Percentiles rank a stretch among this genome's conserved stretches.
These are phyloP conservation scores for Penicillium sp. DNA, from an alignment of 2,329 filamentous ascomycete species.

Conservation along the genomic window DNA sequence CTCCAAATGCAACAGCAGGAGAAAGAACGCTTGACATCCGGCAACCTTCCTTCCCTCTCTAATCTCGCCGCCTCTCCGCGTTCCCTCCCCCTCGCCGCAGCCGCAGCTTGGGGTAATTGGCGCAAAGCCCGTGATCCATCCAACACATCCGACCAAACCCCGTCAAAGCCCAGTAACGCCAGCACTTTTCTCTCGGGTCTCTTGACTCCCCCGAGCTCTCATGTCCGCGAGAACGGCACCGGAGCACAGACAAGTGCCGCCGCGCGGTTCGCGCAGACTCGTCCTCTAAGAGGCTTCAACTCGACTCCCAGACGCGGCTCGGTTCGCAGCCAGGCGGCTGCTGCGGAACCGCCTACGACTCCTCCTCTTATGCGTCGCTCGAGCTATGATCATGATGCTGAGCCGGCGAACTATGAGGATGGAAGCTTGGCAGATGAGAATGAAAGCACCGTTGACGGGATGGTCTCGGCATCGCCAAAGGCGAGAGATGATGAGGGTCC, in stretches of 20 bases:
- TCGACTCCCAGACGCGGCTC: slow-evolving; percentile 31
- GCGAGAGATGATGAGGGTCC: slow-evolving; percentile 29
- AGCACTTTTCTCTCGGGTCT: slow-evolving; percentile 70
- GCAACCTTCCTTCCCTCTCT: slow-evolving; percentile 68
- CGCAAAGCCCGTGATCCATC: slow-evolving; percentile 63
- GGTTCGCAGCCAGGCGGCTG: slow-evolving; percentile 29
- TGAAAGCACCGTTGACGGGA: slow-evolving; percentile 45
- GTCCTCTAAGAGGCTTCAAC: slow-evolving; percentile 34
- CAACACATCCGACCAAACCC: slow-evolving; percentile 48
- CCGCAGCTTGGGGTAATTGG: slow-evolving; percentile 98
- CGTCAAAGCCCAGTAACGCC: slow-evolving; percentile 56
- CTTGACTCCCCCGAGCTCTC: slow-evolving; percentile 82
- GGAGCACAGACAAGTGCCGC: slow-evolving; percentile 36
- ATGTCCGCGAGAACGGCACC: slow-evolving; percentile 59
- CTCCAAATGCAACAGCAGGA: slow-evolving; percentile 98
- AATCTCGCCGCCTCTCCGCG: slow-evolving; percentile 74
- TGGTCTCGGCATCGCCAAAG: slow-evolving; percentile 36
- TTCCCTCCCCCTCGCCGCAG: slow-evolving; percentile 72
- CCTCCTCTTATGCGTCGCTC: slow-evolving; percentile 55
- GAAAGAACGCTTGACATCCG: slow-evolving; percentile 76
- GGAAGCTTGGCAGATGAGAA: slow-evolving; percentile 48
- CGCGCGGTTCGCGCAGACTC: slow-evolving; percentile 34
- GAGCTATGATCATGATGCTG: slow-evolving; percentile 59
- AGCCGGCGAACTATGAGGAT: slow-evolving; percentile 48
- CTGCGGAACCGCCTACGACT: slow-evolving; percentile 43